Evolutionary conservation across 371 early-diverging fungal species (phyloP).

Genomic region (Dichotomocladium elegans): DNA sequence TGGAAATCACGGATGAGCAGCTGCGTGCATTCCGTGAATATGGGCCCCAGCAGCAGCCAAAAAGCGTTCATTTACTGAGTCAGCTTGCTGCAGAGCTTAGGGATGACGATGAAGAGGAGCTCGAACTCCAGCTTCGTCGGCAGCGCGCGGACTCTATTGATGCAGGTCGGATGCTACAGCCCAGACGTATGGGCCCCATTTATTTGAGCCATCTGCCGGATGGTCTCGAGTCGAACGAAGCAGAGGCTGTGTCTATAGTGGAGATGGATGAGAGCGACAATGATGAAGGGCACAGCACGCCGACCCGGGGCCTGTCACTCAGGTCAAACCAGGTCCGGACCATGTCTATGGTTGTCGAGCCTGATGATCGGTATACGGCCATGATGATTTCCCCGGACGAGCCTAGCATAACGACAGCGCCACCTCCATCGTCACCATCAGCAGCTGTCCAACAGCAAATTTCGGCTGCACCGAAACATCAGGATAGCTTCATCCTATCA

Average conservation of each 20-base stretch:
- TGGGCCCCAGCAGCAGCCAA: too few species aligned
- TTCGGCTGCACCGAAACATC: background rate
- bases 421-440: background rate
- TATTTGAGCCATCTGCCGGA: slow-evolving; percentile 21
- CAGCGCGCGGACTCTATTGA: too few species aligned
- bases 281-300: slow-evolving; percentile 8
- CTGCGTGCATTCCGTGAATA: too few species aligned
- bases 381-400: background rate
- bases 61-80: slow-evolving; percentile 5
- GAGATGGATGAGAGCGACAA: slow-evolving; percentile 11
- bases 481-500: slow-evolving; percentile 45
- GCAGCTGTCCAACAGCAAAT: background rate
- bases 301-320: slow-evolving; percentile 2
- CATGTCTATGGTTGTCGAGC: slow-evolving; percentile 14
- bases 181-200: slow-evolving; percentile 15
- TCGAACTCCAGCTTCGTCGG: background rate
- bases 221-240: slow-evolving; percentile 5
- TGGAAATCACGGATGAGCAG: background rate
- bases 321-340: slow-evolving; percentile 5
- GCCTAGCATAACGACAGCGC: background rate
- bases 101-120: slow-evolving; percentile 9
- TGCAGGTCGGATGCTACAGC: too few species aligned
- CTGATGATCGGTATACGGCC: slow-evolving; percentile 9
- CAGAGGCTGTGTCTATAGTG: slow-evolving; percentile 6
- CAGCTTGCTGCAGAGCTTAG: slow-evolving; percentile 38